These are phyloP conservation scores for Tilletia horrida DNA, from an alignment of 1,284 basidiomycete genomes.

Conservation along the genomic window DNA sequence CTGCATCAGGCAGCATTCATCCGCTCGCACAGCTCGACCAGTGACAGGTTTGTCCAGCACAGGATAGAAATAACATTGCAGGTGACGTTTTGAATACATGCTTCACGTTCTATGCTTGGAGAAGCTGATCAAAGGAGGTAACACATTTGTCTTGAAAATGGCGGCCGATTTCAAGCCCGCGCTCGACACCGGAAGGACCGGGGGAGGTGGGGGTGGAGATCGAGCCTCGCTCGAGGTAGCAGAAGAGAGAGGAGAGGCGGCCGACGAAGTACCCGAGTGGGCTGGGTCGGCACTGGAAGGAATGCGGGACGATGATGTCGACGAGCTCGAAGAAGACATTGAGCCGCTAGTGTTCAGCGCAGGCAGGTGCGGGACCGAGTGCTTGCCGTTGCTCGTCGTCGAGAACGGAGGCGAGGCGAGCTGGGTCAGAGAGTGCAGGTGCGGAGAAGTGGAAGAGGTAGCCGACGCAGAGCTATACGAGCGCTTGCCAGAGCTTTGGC, in stretches of 20 bases:
- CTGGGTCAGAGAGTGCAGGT: slow-evolving; percentile 14
- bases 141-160: slow-evolving; percentile 5
- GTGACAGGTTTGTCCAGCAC: too few species aligned
- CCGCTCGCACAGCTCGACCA: too few species aligned
- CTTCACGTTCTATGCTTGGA: background rate
- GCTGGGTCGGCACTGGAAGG: background rate
- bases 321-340: background rate
- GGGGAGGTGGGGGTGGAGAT: background rate
- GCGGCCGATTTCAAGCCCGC: background rate
- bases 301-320: background rate
- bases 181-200: background rate
- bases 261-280: background rate
- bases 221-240: background rate
- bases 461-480: slow-evolving; percentile 7
- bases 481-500: background rate
- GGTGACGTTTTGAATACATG: too few species aligned
- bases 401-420: slow-evolving; percentile 7
- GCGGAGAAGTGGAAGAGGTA: slow-evolving; percentile 9
- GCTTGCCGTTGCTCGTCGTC: background rate
- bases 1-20: too few species aligned
- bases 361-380: background rate
- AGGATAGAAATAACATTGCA: too few species aligned
- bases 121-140: slow-evolving; percentile 14
- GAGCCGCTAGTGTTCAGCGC: background rate
- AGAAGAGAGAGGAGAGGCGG: background rate